phyloP scores from a whole-genome alignment of 345 rosid species.

The Orychophragmus violaceus region DNA sequence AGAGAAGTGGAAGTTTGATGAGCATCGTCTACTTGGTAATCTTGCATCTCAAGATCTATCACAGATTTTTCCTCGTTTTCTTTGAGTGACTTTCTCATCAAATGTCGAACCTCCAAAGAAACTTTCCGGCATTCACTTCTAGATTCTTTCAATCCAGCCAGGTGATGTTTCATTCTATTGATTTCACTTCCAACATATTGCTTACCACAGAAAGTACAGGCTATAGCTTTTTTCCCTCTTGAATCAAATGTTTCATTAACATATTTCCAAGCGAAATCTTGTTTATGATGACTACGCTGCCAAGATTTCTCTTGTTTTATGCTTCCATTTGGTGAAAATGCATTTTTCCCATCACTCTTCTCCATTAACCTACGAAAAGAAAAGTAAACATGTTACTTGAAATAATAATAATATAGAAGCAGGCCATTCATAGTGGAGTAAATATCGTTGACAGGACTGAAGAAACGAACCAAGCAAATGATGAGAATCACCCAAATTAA shows the following conservation, averaged over 20 bases:
- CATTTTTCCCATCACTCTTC: neutral
- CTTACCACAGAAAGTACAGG: conserved; percentile 12
- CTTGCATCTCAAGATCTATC: conserved; percentile 4
- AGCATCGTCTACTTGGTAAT: neutral
- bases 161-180: conserved; percentile 13
- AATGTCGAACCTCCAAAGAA: conserved; percentile 8
- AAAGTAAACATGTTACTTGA: neutral
- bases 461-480: no score
- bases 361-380: neutral
- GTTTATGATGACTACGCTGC: neutral
- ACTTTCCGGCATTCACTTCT: conserved; percentile 4
- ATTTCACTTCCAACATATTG: conserved; percentile 14
- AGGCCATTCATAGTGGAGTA: no score
- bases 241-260: neutral
- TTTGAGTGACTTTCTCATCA: neutral
- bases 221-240: neutral
- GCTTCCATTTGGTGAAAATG: neutral
- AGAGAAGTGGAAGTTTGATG: neutral
- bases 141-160: conserved; percentile 4
- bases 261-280: conserved; percentile 12
- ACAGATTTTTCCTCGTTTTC: neutral
- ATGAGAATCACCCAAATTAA: no score
- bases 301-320: neutral
- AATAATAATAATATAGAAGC: no score
- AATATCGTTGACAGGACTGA: no score